phyloP scores from a whole-genome alignment of 306 rosid genomes.

The Cyamopsis tetragonoloba region DNA sequence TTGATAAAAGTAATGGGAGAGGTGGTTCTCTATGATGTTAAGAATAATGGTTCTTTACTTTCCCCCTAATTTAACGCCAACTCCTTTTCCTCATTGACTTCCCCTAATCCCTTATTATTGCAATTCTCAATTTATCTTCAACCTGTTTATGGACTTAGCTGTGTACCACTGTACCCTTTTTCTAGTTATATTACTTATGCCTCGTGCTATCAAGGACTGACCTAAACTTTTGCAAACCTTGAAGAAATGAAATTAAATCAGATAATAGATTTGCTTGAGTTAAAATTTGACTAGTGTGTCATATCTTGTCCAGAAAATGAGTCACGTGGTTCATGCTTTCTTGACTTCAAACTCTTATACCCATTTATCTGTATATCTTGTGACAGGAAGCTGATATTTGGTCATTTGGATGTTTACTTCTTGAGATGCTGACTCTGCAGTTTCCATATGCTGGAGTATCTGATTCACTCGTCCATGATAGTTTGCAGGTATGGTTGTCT shows the following conservation, averaged over 20 bases:
- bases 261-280: not conserved
- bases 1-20: not conserved
- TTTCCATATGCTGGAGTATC: conserved; percentile 64
- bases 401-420: conserved; percentile 93
- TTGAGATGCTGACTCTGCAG: conserved; percentile 74
- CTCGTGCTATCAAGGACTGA: not conserved
- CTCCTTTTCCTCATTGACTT: not conserved
- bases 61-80: not conserved
- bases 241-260: not conserved
- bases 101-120: not conserved
- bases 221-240: not conserved
- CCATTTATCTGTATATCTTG: conserved; percentile 15
- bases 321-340: not conserved
- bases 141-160: not conserved
- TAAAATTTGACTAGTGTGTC: not conserved
- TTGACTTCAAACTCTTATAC: not conserved
- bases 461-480: conserved; percentile 59
- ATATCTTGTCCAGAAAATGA: not conserved
- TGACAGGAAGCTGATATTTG: conserved; percentile 93
- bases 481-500: conserved; percentile 49
- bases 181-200: not conserved
- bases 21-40: not conserved
- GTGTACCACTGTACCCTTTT: not conserved
- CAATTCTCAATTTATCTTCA: not conserved
- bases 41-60: not conserved